Percentiles rank a stretch among this genome's conserved stretches.
Conservation (phyloP, 176 grass and related monocot species). For the Pontederia paniculata region DNA sequence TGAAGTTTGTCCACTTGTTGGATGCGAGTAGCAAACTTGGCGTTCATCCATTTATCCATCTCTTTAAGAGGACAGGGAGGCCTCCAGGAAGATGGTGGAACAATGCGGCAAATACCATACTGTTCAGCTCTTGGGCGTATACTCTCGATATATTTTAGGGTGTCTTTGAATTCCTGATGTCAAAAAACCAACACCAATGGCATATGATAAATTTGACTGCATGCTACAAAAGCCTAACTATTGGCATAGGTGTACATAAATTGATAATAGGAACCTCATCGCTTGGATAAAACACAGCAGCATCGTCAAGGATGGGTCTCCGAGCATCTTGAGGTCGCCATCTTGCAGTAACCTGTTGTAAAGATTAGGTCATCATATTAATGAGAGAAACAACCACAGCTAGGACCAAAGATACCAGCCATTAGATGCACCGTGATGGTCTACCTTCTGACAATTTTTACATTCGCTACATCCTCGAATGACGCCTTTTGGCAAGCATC, state of each 20-base stretch:
- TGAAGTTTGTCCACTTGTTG: constrained; percentile 20
- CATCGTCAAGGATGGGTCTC: constrained; percentile 60
- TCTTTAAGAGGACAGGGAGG: constrained; percentile 15
- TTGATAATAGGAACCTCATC: constrained; percentile 46
- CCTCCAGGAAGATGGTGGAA: constrained; percentile 20
- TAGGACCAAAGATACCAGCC: constrained; percentile 1
- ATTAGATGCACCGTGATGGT: constrained; percentile 4
- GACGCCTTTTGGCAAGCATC: constrained; percentile 71
- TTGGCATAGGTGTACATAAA: neutral
- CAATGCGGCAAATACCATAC: constrained; percentile 22
- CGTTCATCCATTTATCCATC: constrained; percentile 2
- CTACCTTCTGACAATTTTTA: constrained; percentile 62
- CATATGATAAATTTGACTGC: neutral
- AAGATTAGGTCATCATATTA: constrained; percentile 12
- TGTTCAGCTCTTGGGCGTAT: constrained; percentile 10
- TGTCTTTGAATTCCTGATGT: constrained; percentile 19
- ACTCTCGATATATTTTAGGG: constrained; percentile 12
- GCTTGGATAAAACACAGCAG: constrained; percentile 71
- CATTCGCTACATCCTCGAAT: constrained; percentile 69
- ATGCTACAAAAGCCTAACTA: neutral
- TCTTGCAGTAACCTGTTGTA: constrained; percentile 53
- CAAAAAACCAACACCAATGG: constrained; percentile 17
- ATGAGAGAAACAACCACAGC: neutral
- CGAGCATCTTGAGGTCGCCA: constrained; percentile 61
- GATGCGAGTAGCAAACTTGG: constrained; percentile 12